phyloP scores from a whole-genome alignment of 1,284 basidiomycete species.

The Heterobasidion parviporum region DNA sequence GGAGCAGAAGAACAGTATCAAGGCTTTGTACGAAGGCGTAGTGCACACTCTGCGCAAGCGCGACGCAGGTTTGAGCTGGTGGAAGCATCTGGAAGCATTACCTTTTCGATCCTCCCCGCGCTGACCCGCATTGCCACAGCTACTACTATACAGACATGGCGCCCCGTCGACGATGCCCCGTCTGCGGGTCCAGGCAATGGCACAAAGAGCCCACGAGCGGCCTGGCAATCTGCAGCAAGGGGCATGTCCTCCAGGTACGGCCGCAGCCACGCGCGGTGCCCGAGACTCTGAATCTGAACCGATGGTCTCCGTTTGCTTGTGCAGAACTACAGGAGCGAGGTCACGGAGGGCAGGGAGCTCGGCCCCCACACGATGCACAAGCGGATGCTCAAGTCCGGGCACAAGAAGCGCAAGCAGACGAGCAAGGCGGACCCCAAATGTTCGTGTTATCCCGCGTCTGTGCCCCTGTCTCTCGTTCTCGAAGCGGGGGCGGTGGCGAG shows the following conservation, averaged over 20 bases:
- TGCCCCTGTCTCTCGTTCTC: not conserved
- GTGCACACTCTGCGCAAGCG: conserved; percentile 69
- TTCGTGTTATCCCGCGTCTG: conserved; percentile 21
- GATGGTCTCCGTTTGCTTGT: not conserved
- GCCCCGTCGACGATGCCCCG: conserved; percentile 48
- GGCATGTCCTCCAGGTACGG: conserved; percentile 67
- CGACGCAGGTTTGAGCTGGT: not conserved
- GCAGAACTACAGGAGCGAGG: conserved; percentile 71
- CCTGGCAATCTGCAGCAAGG: conserved; percentile 67
- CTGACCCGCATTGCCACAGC: not conserved
- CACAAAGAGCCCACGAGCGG: conserved; percentile 69
- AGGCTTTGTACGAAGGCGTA: conserved; percentile 93
- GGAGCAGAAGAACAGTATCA: conserved; percentile 96
- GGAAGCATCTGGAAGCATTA: conserved; percentile 36
- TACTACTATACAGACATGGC: conserved; percentile 33
- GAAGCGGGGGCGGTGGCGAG: not conserved
- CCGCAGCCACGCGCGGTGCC: conserved; percentile 4
- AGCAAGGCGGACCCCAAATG: conserved; percentile 51
- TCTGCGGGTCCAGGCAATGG: conserved; percentile 74
- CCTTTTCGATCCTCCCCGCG: conserved; percentile 2
- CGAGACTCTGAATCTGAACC: not conserved
- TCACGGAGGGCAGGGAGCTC: conserved; percentile 47
- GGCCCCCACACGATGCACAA: conserved; percentile 55
- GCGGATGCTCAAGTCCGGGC: conserved; percentile 46
- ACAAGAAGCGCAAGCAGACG: conserved; percentile 37